These are phyloP conservation scores for Monosporozyma unispora DNA, from an alignment of 805 yeast species.

Conservation along the genomic window DNA sequence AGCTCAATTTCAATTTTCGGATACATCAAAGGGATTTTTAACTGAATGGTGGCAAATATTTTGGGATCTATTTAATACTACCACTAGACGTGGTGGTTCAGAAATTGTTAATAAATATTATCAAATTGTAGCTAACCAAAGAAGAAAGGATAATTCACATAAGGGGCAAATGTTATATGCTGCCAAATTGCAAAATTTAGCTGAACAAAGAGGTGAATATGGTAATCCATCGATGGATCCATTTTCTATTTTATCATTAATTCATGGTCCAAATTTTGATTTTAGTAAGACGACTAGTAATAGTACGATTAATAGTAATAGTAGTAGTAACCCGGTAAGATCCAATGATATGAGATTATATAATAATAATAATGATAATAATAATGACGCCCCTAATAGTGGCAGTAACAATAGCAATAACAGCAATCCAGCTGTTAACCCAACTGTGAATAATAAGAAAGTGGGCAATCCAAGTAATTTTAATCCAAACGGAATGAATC, in stretches of 20 bases:
- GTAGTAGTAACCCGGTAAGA: not conserved
- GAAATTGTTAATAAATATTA: conserved; percentile 61
- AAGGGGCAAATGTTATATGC: conserved; percentile 36
- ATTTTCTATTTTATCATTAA: conserved; percentile 1
- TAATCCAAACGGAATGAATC: not conserved
- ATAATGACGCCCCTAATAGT: too few species aligned
- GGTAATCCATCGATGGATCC: conserved; percentile 28
- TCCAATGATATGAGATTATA: not conserved
- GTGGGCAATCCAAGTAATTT: not conserved
- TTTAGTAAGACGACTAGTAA: not conserved
- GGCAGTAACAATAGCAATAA: too few species aligned
- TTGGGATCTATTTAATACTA: conserved; percentile 86
- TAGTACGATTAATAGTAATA: not conserved
- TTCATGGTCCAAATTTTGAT: not conserved
- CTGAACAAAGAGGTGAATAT: conserved; percentile 31
- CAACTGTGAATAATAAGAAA: not conserved
- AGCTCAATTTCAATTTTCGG: conserved; percentile 29
- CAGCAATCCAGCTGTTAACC: not conserved
- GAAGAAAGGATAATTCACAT: conserved; percentile 45
- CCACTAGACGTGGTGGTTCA: conserved; percentile 56
- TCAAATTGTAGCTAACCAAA: conserved; percentile 52
- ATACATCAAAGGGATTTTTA: conserved; percentile 79
- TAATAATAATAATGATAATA: not conserved
- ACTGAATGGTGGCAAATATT: conserved; percentile 95
- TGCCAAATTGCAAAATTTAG: conserved; percentile 37